phyloP scores from a whole-genome alignment of 2,329 filamentous ascomycete species.

The Phaeophleospora eucalypticola region DNA sequence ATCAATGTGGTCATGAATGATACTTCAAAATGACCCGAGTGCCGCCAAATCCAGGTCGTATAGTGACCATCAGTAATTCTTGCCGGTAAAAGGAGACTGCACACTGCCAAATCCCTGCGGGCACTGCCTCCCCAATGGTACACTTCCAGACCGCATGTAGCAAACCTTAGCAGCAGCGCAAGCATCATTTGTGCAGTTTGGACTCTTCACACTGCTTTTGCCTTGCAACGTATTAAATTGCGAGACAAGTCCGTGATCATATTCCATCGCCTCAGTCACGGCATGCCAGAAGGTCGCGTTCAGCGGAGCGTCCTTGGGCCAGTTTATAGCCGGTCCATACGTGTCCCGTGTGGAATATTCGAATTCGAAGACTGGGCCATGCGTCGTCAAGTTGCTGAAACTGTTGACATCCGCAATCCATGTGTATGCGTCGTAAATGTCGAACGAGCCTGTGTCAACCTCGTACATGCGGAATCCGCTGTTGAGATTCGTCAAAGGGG shows the following conservation, averaged over 20 bases:
- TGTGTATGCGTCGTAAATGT: conserved; percentile 53
- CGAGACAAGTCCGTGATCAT: conserved; percentile 46
- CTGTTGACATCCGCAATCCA: conserved; percentile 50
- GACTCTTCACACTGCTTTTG: conserved; percentile 48
- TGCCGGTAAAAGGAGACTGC: conserved; percentile 29
- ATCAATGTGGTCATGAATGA: no score
- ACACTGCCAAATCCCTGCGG: conserved; percentile 48
- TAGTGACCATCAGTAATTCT: background rate
- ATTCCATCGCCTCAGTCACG: conserved; percentile 56
- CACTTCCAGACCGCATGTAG: conserved; percentile 56
- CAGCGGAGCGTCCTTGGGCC: conserved; percentile 48
- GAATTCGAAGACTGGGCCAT: conserved; percentile 47
- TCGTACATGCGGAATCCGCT: conserved; percentile 52
- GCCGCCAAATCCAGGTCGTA: no score
- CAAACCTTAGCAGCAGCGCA: conserved; percentile 55
- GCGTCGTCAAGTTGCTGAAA: conserved; percentile 37
- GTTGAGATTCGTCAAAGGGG: conserved; percentile 53
- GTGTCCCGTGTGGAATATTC: conserved; percentile 52
- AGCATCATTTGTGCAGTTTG: conserved; percentile 49
- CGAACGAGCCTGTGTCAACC: conserved; percentile 52
- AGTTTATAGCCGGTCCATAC: conserved; percentile 43
- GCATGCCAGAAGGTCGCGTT: conserved; percentile 59
- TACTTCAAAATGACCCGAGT: no score
- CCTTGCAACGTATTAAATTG: conserved; percentile 51
- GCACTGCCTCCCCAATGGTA: conserved; percentile 49